These are phyloP conservation scores for Elaeis oleifera DNA, from an alignment of 202 grass and related monocot species.

Conservation along the genomic window DNA sequence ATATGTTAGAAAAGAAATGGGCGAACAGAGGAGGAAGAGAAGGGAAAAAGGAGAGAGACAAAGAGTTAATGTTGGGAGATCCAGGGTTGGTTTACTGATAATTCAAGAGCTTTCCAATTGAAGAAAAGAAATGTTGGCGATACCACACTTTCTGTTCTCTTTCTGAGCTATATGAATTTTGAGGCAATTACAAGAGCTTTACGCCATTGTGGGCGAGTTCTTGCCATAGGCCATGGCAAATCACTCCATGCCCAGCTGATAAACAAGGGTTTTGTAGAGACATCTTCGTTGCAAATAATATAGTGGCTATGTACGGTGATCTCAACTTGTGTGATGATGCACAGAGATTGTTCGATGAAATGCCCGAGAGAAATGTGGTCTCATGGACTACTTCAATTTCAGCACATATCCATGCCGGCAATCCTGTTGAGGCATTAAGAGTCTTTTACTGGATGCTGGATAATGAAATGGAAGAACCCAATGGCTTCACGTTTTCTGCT, in stretches of 20 bases:
- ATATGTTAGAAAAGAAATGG: too few species aligned
- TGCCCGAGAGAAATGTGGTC: slow-evolving; percentile 18
- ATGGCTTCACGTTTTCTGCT: slow-evolving; percentile 8
- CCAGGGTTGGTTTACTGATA: too few species aligned
- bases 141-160: neutral
- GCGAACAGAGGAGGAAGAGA: too few species aligned
- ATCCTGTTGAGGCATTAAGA: slow-evolving; percentile 2
- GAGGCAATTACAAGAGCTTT: slow-evolving; percentile 12
- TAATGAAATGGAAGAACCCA: slow-evolving; percentile 3
- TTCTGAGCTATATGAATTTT: slow-evolving; percentile 1
- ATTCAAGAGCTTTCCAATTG: too few species aligned
- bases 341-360: slow-evolving; percentile 6
- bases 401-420: neutral
- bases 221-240: slow-evolving; percentile 9
- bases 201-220: slow-evolving; percentile 1
- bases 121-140: too few species aligned
- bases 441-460: slow-evolving; percentile 8
- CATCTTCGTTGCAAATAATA: slow-evolving; percentile 13
- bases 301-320: slow-evolving; percentile 6
- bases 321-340: neutral
- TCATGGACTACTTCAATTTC: slow-evolving; percentile 22
- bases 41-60: too few species aligned
- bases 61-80: too few species aligned
- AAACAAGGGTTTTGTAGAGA: slow-evolving; percentile 4
- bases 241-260: slow-evolving; percentile 19